Base-by-base conservation (phyloP, 2,329 filamentous ascomycete genomes). In the Sodiomyces alkalinus region DNA sequence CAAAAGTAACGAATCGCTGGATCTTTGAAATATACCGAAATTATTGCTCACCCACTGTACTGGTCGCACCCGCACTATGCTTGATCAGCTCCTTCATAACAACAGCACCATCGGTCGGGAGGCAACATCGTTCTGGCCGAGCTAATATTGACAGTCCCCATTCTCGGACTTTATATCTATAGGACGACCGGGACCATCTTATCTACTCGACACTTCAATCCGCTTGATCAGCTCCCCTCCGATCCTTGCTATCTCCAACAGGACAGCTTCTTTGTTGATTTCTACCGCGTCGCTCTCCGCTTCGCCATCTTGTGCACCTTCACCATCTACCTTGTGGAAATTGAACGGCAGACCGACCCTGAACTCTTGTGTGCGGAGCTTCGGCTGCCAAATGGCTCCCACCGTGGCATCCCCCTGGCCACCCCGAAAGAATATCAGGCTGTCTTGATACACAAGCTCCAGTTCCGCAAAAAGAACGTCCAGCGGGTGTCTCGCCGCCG, bases 351-450 rank as follows among this genome's bases (percentile, higher is more conserved):
- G 47, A 33, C 77, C 79, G 11, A 80, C 64, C 38, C 77, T 78
- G 59, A 83, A 86, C 9, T 57, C 54, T 36, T 80, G 64, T 30
- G 43, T 47, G 37, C 59, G 58, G 33, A 69, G 39, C 36, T 58
- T 58, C 3, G 67, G 66, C 30, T 66, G 68, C 70, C 70, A 75
- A 25, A 74, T 58, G 12, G 58, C 67, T 2, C 64, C 63, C 10
- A 79, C 60, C 6, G 70, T 48, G 13, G 44, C 46, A 32, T 70
- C 62, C 15, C 73, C 62, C 2, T 62, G 58, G 2, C 60, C 48
- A 18, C 83, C 76, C 37, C 74, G 67, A 59, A 96, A 94, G 51
- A 94, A 82, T 3, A 94, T 57, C 19, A 92, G 56, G 3, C 71
- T 68, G 19, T 74, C 66, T 4, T 66, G 65, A 46, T 85, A 94